phyloP scores from a whole-genome alignment of 1,284 basidiomycete species.

The Clitocybe nebularis region DNA sequence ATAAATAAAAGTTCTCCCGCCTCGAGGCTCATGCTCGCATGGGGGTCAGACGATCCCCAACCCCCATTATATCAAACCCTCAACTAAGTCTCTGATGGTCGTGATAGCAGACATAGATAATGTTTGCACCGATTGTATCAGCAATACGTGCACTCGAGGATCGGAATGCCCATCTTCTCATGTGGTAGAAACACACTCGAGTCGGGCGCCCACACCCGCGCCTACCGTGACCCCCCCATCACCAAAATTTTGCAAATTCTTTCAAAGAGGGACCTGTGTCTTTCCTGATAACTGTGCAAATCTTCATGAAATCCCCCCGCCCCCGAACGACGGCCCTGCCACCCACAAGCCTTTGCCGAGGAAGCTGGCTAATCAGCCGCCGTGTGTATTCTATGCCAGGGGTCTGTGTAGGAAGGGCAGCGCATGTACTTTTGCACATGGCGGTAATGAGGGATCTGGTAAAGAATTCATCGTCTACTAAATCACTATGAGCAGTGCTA shows the following conservation, averaged over 20 bases:
- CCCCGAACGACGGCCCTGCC: neutral
- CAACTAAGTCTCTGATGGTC: too few relatives aligned
- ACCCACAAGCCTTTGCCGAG: too few relatives aligned
- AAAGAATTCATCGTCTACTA: too few relatives aligned
- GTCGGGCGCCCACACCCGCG: too few relatives aligned
- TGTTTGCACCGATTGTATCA: neutral
- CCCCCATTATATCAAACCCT: too few relatives aligned
- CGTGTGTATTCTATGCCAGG: constrained; percentile 20
- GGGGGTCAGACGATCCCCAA: too few relatives aligned
- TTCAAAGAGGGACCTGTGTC: constrained; percentile 21
- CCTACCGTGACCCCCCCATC: neutral
- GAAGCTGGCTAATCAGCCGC: constrained; percentile 6
- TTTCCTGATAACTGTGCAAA: constrained; percentile 20
- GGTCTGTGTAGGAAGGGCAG: constrained; percentile 18
- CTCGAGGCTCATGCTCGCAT: too few relatives aligned
- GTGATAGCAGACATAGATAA: too few relatives aligned
- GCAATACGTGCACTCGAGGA: neutral
- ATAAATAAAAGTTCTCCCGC: too few relatives aligned
- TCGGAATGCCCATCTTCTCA: neutral
- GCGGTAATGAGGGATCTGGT: too few relatives aligned
- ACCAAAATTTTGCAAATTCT: constrained; percentile 19
- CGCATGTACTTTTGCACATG: constrained; percentile 21
- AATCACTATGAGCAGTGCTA: too few relatives aligned
- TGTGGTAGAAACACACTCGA: too few relatives aligned
- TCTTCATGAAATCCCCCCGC: constrained; percentile 6